Conservation (phyloP, 108 stramenopile genomes). For the Nitzschia palea region DNA sequence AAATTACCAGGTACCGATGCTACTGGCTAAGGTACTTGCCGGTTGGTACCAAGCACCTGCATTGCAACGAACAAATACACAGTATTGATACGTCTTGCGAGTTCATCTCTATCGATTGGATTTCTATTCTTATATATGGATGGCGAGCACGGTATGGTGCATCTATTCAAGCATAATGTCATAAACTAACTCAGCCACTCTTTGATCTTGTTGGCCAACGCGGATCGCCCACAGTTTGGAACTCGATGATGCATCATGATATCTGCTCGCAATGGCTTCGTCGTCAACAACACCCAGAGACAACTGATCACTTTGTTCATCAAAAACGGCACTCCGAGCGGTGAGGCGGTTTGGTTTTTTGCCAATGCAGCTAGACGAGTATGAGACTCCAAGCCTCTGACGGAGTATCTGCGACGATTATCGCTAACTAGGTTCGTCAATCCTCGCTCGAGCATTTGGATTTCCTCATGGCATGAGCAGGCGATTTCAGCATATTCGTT, state of each 20-base stretch:
- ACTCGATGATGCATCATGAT: not conserved
- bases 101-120: too few species aligned
- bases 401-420: not conserved
- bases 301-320: not conserved
- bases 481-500: not conserved
- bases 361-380: not conserved
- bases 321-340: not conserved
- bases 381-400: not conserved
- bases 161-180: too few species aligned
- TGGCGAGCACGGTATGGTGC: too few species aligned
- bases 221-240: not conserved
- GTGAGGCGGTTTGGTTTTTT: not conserved
- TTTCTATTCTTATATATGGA: too few species aligned
- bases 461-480: not conserved
- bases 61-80: too few species aligned
- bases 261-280: not conserved
- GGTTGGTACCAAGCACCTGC: too few species aligned
- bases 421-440: not conserved
- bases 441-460: slow-evolving; percentile 1
- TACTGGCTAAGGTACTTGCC: too few species aligned
- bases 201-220: not conserved
- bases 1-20: too few species aligned
- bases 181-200: not conserved
- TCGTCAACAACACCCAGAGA: not conserved
- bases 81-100: too few species aligned